These are phyloP conservation scores for Starmera quercuum DNA, from an alignment of 805 yeast genomes.

Conservation along the genomic window DNA sequence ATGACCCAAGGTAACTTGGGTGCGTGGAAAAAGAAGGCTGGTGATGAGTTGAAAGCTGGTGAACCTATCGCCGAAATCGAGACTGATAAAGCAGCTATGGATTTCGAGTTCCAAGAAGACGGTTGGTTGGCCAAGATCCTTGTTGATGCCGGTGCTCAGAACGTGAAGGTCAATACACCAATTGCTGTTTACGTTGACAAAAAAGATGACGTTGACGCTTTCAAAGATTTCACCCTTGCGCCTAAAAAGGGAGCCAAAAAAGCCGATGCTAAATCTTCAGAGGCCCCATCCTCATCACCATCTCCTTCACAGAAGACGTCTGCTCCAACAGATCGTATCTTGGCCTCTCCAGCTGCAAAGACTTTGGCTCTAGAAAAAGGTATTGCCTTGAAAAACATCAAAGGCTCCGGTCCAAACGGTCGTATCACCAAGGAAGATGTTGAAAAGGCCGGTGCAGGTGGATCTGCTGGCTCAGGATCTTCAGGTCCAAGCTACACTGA, in stretches of 20 bases:
- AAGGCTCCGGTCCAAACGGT: conserved; percentile 93
- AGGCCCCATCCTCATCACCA: conserved; percentile 24
- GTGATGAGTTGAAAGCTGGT: conserved; percentile 86
- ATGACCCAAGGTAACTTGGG: conserved; percentile 95
- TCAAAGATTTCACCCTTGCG: conserved; percentile 79
- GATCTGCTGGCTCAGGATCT: conserved; percentile 39
- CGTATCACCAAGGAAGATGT: conserved; percentile 90
- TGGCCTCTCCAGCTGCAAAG: conserved; percentile 95
- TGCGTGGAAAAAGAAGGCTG: conserved; percentile 82
- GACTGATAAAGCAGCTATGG: conserved; percentile 98
- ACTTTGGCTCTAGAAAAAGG: conserved; percentile 89
- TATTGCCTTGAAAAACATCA: conserved; percentile 71
- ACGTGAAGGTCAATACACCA: conserved; percentile 90
- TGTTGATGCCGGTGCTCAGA: conserved; percentile 79
- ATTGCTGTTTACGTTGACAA: conserved; percentile 95
- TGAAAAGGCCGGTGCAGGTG: conserved; percentile 48
- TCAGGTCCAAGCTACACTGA: conserved; percentile 63
- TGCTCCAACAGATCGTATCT: conserved; percentile 51
- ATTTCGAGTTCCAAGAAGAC: conserved; percentile 96
- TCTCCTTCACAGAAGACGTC: conserved; percentile 11
- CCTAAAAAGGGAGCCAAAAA: conserved; percentile 53
- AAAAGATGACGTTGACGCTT: conserved; percentile 76
- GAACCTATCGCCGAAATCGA: conserved; percentile 95
- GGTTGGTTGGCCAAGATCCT: conserved; percentile 86
- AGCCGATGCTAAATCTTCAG: conserved; percentile 31